Evolutionary conservation across 1,284 basidiomycete genomes (phyloP).

Genomic region (Phlebopus sp.): DNA sequence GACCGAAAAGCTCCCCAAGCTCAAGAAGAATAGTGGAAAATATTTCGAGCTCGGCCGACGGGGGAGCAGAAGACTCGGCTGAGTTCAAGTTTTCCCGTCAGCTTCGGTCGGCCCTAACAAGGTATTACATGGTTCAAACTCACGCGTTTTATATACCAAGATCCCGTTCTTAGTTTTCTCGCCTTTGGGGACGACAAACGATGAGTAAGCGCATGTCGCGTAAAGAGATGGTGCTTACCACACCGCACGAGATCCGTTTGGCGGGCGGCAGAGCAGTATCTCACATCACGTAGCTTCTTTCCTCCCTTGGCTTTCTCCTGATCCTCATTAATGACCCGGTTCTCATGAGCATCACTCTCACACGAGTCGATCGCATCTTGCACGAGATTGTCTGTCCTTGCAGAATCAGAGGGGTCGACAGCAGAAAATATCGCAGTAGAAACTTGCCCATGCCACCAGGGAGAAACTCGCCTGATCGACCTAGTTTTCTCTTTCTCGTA

Average conservation of each 20-base stretch:
- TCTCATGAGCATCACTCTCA: not conserved
- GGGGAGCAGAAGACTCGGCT: constrained; percentile 4
- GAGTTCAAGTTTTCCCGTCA: not conserved
- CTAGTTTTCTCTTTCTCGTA: not conserved
- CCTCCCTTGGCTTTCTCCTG: constrained; percentile 2
- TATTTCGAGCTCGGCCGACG: not conserved
- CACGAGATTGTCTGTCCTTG: not conserved
- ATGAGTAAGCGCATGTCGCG: not conserved
- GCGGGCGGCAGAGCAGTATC: constrained; percentile 6
- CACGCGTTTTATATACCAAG: constrained; percentile 4
- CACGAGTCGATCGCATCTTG: constrained; percentile 4
- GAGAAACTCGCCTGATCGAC: not conserved
- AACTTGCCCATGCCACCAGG: not conserved
- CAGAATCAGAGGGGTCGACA: not conserved
- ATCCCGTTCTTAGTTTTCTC: constrained; percentile 3
- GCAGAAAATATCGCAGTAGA: not conserved
- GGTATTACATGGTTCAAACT: not conserved
- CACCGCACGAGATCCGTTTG: constrained; percentile 1
- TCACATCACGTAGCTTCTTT: constrained; percentile 11
- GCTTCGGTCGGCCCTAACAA: not conserved
- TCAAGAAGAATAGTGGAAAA: constrained; percentile 9
- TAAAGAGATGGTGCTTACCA: constrained; percentile 1
- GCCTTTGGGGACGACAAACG: not conserved
- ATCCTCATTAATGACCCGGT: not conserved
- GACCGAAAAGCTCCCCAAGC: constrained; percentile 12